Conservation (phyloP, 73 alveolate genomes). For the Symbiodinium pilosum region DNA sequence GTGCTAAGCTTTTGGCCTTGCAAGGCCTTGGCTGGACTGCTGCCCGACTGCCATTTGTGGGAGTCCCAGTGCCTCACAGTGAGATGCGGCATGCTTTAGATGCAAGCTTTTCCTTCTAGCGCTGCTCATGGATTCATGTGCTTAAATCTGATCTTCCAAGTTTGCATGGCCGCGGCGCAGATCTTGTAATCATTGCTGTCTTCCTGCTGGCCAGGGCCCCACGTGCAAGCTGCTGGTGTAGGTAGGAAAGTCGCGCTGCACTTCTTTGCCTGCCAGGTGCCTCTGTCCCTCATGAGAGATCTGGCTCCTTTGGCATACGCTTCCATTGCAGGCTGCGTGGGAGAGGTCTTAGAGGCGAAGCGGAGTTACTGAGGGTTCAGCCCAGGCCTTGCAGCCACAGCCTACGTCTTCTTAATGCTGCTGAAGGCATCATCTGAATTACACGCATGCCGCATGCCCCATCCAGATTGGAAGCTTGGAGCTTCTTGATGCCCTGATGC, state of each 20-base stretch:
- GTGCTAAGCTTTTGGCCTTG: neutral
- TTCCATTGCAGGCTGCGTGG: neutral
- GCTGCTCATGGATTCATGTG: too few relatives aligned
- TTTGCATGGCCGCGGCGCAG: neutral
- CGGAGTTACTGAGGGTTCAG: neutral
- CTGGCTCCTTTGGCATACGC: neutral
- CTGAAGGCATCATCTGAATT: neutral
- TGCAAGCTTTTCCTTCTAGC: neutral
- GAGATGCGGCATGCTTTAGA: too few relatives aligned
- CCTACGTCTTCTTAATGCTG: conserved; percentile 25
- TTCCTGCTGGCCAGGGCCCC: neutral
- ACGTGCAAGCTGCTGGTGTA: neutral
- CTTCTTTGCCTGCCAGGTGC: neutral
- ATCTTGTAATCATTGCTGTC: neutral
- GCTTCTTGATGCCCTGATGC: neutral
- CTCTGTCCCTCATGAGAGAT: conserved; percentile 24
- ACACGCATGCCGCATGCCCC: neutral
- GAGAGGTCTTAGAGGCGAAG: neutral
- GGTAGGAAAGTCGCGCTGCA: too few relatives aligned
- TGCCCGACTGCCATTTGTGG: neutral
- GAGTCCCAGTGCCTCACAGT: neutral
- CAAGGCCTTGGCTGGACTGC: conserved; percentile 15
- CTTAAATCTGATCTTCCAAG: neutral
- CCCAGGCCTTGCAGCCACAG: conserved; percentile 21
- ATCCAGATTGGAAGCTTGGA: too few relatives aligned